Conservation (phyloP, 1,284 basidiomycete species). For the Cryptococcus sp. region DNA sequence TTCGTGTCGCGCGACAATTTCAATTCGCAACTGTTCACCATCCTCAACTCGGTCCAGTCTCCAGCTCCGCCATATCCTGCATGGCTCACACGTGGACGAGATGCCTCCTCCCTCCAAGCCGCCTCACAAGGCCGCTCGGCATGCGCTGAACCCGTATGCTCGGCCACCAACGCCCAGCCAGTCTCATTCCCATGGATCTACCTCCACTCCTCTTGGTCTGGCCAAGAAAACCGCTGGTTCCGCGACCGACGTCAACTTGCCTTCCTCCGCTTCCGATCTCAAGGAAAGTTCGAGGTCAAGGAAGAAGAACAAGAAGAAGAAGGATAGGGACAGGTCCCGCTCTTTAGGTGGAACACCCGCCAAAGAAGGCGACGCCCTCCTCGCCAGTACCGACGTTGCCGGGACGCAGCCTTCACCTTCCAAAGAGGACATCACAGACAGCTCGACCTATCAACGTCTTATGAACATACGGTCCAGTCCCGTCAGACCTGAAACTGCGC, state of each 20-base stretch:
- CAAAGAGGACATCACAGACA: background rate
- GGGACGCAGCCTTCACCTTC: background rate
- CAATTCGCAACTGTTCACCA: too few relatives aligned
- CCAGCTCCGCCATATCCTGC: too few relatives aligned
- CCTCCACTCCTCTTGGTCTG: too few relatives aligned
- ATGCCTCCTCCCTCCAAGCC: background rate
- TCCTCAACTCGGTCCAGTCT: too few relatives aligned
- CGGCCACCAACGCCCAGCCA: background rate
- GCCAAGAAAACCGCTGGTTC: too few relatives aligned
- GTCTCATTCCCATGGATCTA: too few relatives aligned
- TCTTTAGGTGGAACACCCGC: background rate
- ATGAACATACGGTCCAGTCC: background rate
- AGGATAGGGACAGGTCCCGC: background rate
- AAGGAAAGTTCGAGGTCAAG: background rate
- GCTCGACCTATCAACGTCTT: background rate
- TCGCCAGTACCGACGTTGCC: background rate
- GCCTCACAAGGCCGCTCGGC: background rate
- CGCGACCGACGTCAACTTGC: too few relatives aligned
- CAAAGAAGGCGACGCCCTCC: background rate
- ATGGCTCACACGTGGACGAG: too few relatives aligned
- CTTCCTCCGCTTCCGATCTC: background rate
- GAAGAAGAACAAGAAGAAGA: slow-evolving; percentile 15
- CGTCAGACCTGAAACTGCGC: background rate
- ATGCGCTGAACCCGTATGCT: background rate
- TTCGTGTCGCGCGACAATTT: too few relatives aligned